A percentile compares a stretch with the other conserved stretches of the same genome.
phyloP scores from a whole-genome alignment of 78 protist genomes.

The Dictyostelium firmibasis region DNA sequence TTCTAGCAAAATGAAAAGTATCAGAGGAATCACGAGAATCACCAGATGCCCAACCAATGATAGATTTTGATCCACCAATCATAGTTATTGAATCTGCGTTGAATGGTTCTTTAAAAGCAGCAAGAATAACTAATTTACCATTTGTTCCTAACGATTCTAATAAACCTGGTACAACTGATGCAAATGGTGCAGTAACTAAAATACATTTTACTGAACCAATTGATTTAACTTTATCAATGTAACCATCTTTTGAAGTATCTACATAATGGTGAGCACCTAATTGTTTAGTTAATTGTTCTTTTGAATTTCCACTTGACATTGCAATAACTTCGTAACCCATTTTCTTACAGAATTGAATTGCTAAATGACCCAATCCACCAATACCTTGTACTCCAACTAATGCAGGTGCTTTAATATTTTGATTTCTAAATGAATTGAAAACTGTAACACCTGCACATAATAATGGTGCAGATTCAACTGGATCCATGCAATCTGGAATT shows the following conservation, averaged over 20 bases:
- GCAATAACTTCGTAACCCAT: conserved; percentile 78
- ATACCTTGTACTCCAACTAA: conserved; percentile 73
- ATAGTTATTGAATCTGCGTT: not conserved
- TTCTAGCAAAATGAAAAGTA: conserved; percentile 8
- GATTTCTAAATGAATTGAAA: conserved; percentile 52
- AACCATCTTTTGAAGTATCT: conserved; percentile 26
- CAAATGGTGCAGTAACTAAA: conserved; percentile 13
- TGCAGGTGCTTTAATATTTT: conserved; percentile 25
- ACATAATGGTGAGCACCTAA: conserved; percentile 68
- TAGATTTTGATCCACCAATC: conserved; percentile 2
- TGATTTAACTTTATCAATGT: not conserved
- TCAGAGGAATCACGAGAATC: not conserved
- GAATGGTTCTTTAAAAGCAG: not conserved
- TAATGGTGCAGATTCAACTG: conserved; percentile 62
- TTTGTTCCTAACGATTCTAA: not conserved
- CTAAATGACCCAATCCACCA: conserved; percentile 88
- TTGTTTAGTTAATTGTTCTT: conserved; percentile 3
- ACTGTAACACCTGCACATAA: conserved; percentile 85
- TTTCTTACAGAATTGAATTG: conserved; percentile 66
- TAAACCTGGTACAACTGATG: not conserved
- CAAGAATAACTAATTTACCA: conserved; percentile 24
- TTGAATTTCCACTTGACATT: not conserved
- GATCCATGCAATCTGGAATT: conserved; percentile 56
- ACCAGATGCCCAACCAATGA: not conserved
- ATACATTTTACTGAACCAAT: conserved; percentile 14